phyloP scores from a whole-genome alignment of 2,329 filamentous ascomycete species.

The Rutstroemia sp. region DNA sequence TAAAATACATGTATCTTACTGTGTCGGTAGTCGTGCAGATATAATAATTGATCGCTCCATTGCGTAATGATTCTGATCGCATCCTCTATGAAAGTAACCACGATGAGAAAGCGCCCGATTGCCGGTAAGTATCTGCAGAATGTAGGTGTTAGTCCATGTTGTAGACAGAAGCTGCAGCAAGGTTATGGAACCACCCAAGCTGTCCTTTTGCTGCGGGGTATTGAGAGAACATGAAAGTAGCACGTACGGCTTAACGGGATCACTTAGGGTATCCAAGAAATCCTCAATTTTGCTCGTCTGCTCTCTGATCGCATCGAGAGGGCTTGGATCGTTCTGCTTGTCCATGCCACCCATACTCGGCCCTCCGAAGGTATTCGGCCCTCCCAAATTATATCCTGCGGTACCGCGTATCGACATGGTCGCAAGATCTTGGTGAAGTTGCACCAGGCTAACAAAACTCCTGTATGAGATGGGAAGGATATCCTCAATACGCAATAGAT shows the following conservation, averaged over 20 bases:
- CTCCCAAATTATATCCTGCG: conserved; percentile 34
- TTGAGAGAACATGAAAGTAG: conserved; percentile 4
- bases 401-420: conserved; percentile 52
- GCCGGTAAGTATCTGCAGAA: conserved; percentile 73
- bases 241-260: conserved; percentile 90
- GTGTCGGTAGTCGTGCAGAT: conserved; percentile 84
- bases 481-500: neutral
- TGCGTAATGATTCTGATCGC: conserved; percentile 93
- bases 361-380: conserved; percentile 30
- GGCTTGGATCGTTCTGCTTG: conserved; percentile 29
- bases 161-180: neutral
- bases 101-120: conserved; percentile 94
- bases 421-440: conserved; percentile 24
- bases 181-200: neutral
- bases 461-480: neutral
- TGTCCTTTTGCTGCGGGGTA: conserved; percentile 10
- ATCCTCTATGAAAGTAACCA: conserved; percentile 97
- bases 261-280: conserved; percentile 74
- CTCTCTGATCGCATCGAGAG: conserved; percentile 78
- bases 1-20: conserved; percentile 49
- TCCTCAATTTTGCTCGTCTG: conserved; percentile 99
- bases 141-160: conserved; percentile 14
- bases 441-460: conserved; percentile 16
- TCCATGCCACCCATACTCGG: conserved; percentile 25
- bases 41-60: conserved; percentile 91